phyloP scores from a whole-genome alignment of 1,139 yeast genomes.

The Lodderomyces margitis region DNA sequence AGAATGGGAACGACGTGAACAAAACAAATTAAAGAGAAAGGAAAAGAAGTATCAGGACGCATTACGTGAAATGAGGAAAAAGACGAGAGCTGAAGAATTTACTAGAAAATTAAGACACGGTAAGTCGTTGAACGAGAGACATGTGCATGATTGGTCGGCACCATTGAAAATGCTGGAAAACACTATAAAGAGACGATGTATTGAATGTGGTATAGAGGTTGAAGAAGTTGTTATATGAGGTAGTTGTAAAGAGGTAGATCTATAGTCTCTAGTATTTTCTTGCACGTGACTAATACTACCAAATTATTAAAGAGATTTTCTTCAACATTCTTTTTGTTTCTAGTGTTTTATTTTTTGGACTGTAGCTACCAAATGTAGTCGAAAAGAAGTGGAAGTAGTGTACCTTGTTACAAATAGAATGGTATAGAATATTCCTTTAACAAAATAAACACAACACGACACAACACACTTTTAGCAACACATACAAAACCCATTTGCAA shows the following conservation, averaged over 20 bases:
- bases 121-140: conserved; percentile 49
- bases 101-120: conserved; percentile 68
- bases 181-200: conserved; percentile 61
- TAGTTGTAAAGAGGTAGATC: too few species aligned
- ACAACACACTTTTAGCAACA: neutral
- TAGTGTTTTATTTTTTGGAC: too few species aligned
- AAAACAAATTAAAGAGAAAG: conserved; percentile 63
- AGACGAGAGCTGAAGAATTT: conserved; percentile 88
- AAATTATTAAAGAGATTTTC: too few species aligned
- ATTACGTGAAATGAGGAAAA: conserved; percentile 81
- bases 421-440: conserved; percentile 9
- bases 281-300: neutral
- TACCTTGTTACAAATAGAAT: conserved; percentile 5
- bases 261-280: too few species aligned
- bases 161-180: conserved; percentile 39
- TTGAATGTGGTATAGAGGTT: conserved; percentile 80
- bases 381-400: too few species aligned
- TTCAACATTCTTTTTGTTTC: too few species aligned
- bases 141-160: conserved; percentile 78
- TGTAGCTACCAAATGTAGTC: too few species aligned
- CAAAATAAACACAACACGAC: too few species aligned
- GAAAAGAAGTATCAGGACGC: conserved; percentile 77
- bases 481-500: too few species aligned
- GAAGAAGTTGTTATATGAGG: conserved; percentile 50
- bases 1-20: conserved; percentile 89